Evolutionary conservation across 768 basidiomycete species (phyloP), one percentile per base, ranked within the genome.

Genomic region (Hirschioporus abietinus): DNA sequence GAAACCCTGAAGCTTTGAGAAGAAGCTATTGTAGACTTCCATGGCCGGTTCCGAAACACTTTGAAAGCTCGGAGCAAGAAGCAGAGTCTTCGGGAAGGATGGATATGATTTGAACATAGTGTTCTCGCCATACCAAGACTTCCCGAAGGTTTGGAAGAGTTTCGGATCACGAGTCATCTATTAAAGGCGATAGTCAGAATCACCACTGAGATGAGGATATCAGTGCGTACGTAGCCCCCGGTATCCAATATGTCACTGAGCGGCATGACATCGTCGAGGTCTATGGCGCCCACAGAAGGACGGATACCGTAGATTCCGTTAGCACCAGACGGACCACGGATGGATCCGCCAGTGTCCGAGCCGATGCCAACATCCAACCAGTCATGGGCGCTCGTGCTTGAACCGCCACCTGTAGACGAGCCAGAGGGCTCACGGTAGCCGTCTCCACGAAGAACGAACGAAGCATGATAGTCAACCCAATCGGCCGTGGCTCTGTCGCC

Each of bases 401-500:
- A 71, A 0, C 73, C 75, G 1, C 73, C 71, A 1, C 75, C 75
- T 0, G 73, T 76, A 0, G 74, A 75, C 25, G 72, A 73, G 60
- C 72, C 71, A 65, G 72, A 72, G 15, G 73, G 73, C 58, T 76
- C 75, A 65, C 75, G 75, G 65, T 76, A 74, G 10, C 73, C 74
- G 25, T 76, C 75, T 6, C 74, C 74, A n/a, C 75, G 71, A 26
- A 74, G 74, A 67, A 75, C 75, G 69, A 72, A 75, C 62, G 75
- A 74, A 27, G 74, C 70, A 60, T 74, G 73, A 15, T 73, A 68
- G 68, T 76, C 75, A 35, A 76, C 73, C 75, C 75, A 76, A 68
- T 76, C 75, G 58, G 68, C 73, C 26, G 75, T 76, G 4, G 75
- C 75, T 10, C 15, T 52, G 42, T 52, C 78, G 1, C 82, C 82